Base-by-base conservation (phyloP, 202 grass and related monocot genomes). In the Carex arenaria region DNA sequence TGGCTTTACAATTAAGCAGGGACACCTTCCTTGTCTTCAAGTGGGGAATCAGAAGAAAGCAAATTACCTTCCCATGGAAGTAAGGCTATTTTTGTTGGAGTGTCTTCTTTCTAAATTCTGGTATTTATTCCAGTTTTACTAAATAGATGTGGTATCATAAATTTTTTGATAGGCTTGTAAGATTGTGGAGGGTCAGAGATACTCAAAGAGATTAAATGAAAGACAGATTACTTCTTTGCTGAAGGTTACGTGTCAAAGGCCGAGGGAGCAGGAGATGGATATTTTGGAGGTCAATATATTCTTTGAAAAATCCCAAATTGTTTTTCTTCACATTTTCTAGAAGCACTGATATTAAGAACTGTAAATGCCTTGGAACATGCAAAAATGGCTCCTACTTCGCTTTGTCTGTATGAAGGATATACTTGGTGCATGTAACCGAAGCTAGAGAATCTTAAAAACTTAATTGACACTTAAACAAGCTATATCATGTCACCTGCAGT, bases 21-120 rank as follows among this genome's bases (percentile, higher is more conserved):
- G 64, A 12, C 97, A 99, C 63, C 93, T 99, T 87, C 97, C 97
- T 61, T 96, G 97, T 74, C 91, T 99, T 88, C 92, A 94, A 88
- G 97, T 99, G 73, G 97, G 97, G 64, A 99, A 99, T 85, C 97
- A 99, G 72, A 99, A 96, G 82, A 99, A 94, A 74, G 91, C 97
- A 47, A 99, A 99, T 85, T 99, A 96, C 85, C 89, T 99, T 56
- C 97, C 97, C 1, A 96, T 99, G 97, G 97, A 99, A 90, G 97
- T 96, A 75, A 28, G 80, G 66, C 60, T 85, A 4, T 70, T 73
- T 67, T 15, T 74, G 51, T 64, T 36, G 12, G 52, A 4, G 26
- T 63, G 56, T 57, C 4, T 82, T 57, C 69, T 74, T 51, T 67
- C 47, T 57, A 28, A 34, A 28, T 62, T 61, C 76, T 81, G 28